Base-by-base conservation (phyloP, 1,284 basidiomycete genomes). In the Flammula alnicola region DNA sequence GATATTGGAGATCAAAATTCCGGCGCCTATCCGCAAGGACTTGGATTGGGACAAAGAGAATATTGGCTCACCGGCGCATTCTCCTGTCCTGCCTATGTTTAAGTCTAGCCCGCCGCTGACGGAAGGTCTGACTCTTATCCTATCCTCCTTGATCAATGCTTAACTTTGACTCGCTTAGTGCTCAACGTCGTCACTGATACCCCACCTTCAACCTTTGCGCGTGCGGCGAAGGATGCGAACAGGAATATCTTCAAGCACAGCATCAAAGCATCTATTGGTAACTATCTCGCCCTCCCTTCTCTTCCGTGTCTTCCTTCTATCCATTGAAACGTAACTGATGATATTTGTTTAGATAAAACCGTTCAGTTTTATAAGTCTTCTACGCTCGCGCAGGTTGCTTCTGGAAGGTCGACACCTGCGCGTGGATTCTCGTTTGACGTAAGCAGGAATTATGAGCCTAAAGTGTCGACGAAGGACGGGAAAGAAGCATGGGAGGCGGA, bases 191-290 rank as follows among this genome's bases (percentile, higher is more conserved):
- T 41, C 36, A 55, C 30, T 32, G 56, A 60, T 47, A 59, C 57
- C 4, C 58, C 57, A n/a, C 58, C 61, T 16, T 50, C 57, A 16
- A 44, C 49, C 9, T 47, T 58, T 31, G 47, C 56, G 25, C 56
- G 54, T 14, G 33, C 32, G 10, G 20, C 46, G 9, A 68, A 68
- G 39, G 64, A 61, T 14, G 65, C 63, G 16, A 61, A 63, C 31
- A 59, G 69, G 27, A 67, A 62, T 31, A 66, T 65, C 32, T 68
- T 89, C 59, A 88, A 79, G 64, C 86, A 88, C 54, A 81, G 79
- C 49, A 74, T 91, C 54, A 86, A 79, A 63, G 73, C 78, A 54
- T 90, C 87, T 2, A 80, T 91, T 52, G 86, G 88, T 88, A 57
- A 31, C 75, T 58, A 41, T 25, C n/a, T 35, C 45, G 14, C 17